These are phyloP conservation scores for Barnettozyma sp. DNA, from an alignment of 805 yeast genomes.

Conservation along the genomic window DNA sequence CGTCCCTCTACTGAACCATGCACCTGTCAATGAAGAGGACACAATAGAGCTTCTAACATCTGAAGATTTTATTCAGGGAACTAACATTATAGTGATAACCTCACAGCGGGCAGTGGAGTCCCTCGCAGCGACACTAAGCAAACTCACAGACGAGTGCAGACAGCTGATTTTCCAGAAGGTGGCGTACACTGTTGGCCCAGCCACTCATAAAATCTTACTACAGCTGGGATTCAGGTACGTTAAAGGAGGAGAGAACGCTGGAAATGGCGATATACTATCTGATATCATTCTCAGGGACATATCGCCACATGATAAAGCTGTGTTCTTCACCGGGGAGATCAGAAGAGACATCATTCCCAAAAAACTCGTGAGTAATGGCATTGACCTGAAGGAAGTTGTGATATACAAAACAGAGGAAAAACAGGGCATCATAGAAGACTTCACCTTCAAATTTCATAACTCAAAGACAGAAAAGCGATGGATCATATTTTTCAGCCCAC, in stretches of 20 bases:
- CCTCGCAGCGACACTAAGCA: constrained; percentile 38
- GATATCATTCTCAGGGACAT: constrained; percentile 44
- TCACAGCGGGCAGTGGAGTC: constrained; percentile 91
- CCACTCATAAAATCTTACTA: constrained; percentile 56
- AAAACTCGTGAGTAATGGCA: constrained; percentile 38
- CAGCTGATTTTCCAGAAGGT: constrained; percentile 38
- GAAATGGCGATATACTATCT: constrained; percentile 70
- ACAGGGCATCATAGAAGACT: constrained; percentile 38
- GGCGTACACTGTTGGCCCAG: constrained; percentile 88
- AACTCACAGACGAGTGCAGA: constrained; percentile 14
- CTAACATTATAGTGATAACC: constrained; percentile 63
- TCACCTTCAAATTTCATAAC: constrained; percentile 15
- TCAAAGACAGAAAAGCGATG: constrained; percentile 35
- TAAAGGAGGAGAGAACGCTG: constrained; percentile 69
- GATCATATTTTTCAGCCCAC: constrained; percentile 88
- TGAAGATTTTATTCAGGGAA: constrained; percentile 32
- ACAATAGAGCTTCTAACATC: constrained; percentile 41
- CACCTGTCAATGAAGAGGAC: constrained; percentile 40
- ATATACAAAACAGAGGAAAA: constrained; percentile 62
- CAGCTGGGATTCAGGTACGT: constrained; percentile 61
- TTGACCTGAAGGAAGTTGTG: constrained; percentile 48
- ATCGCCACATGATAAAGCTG: constrained; percentile 30
- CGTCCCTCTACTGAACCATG: constrained; percentile 69
- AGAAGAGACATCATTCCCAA: constrained; percentile 77
- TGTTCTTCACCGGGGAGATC: constrained; percentile 82